A percentile compares a stretch with the other conserved stretches of the same genome.
These are phyloP conservation scores for Coniochaeta prunicola DNA, from an alignment of 2,329 filamentous ascomycete species.

Conservation along the genomic window DNA sequence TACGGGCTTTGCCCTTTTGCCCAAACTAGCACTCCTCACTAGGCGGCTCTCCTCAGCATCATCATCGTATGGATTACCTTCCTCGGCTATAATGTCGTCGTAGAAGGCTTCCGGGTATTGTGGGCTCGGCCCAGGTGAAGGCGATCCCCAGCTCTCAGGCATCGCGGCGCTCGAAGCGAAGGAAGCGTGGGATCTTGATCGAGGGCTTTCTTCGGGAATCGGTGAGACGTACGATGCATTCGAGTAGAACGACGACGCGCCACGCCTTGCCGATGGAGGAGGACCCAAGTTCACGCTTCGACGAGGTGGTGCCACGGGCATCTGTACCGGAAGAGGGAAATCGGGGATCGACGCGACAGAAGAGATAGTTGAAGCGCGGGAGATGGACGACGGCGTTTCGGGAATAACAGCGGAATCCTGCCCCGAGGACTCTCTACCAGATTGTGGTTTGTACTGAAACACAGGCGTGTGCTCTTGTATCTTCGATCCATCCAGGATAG, in stretches of 20 bases:
- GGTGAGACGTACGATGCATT: constrained; percentile 63
- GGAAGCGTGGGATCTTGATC: constrained; percentile 51
- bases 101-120: constrained; percentile 41
- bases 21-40: constrained; percentile 54
- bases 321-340: constrained; percentile 39
- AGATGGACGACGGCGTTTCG: constrained; percentile 40
- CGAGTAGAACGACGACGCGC: constrained; percentile 59
- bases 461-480: constrained; percentile 48
- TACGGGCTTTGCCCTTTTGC: constrained; percentile 51
- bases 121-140: constrained; percentile 36
- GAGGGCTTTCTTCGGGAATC: constrained; percentile 64
- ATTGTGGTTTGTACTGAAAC: constrained; percentile 38
- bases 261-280: constrained; percentile 52
- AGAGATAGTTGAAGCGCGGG: constrained; percentile 45
- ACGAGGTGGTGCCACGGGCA: constrained; percentile 24
- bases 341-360: constrained; percentile 53
- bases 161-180: constrained; percentile 68
- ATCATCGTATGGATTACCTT: constrained; percentile 34
- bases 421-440: constrained; percentile 24
- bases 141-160: constrained; percentile 57
- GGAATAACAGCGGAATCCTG: constrained; percentile 34
- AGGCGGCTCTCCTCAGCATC: constrained; percentile 48
- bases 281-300: constrained; percentile 50
- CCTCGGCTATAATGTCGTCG: constrained; percentile 41
- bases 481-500: constrained; percentile 48